These are phyloP conservation scores for Candida silvatica DNA, from an alignment of 805 yeast genomes.

Conservation along the genomic window DNA sequence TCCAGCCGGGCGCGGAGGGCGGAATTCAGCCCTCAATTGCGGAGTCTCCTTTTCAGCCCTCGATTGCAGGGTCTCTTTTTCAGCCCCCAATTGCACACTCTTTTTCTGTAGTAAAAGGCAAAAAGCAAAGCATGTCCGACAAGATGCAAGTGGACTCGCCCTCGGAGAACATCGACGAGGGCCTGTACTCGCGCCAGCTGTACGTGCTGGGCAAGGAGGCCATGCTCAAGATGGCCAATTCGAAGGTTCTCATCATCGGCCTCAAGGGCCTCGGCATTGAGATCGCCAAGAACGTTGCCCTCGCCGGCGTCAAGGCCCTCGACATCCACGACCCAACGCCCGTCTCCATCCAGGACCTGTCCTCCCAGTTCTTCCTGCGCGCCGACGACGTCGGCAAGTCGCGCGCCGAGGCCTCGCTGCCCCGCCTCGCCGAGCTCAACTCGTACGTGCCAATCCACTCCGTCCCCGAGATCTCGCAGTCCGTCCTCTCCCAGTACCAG, in stretches of 20 bases:
- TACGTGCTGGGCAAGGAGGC: conserved; percentile 97
- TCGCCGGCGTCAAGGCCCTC: conserved; percentile 94
- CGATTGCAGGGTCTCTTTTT: too few species aligned
- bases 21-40: too few species aligned
- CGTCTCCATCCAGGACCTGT: conserved; percentile 61
- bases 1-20: too few species aligned
- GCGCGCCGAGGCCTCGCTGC: conserved; percentile 65
- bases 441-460: conserved; percentile 82
- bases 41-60: too few species aligned
- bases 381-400: conserved; percentile 68
- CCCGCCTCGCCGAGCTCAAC: conserved; percentile 73
- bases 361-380: conserved; percentile 79
- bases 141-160: conserved; percentile 37
- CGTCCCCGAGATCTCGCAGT: conserved; percentile 44
- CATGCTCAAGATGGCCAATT: conserved; percentile 91
- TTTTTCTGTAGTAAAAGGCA: too few species aligned
- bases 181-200: conserved; percentile 92
- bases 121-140: not conserved
- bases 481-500: conserved; percentile 50
- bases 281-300: conserved; percentile 91
- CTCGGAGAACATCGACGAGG: conserved; percentile 72
- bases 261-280: conserved; percentile 90
- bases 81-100: too few species aligned
- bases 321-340: conserved; percentile 75
- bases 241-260: conserved; percentile 88